Evolutionary conservation across 768 basidiomycete genomes (phyloP).

Genomic region (Trametes sanguinea): DNA sequence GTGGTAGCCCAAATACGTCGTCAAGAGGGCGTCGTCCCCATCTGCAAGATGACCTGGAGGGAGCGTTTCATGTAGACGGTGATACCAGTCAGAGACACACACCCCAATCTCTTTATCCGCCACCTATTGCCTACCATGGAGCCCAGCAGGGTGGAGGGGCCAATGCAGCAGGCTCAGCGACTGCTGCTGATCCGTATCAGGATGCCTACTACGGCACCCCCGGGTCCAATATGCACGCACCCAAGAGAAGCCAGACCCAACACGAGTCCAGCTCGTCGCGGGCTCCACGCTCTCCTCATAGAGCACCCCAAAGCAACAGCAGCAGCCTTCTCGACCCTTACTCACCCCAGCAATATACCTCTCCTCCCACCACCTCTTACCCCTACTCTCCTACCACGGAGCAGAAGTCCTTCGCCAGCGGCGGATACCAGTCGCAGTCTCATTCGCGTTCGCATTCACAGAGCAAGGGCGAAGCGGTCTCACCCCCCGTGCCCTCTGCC

Average conservation of each 20-base stretch:
- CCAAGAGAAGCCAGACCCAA: slow-evolving; percentile 57
- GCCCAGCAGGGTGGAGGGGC: slow-evolving; percentile 38
- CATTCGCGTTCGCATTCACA: slow-evolving; percentile 60
- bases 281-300: slow-evolving; percentile 62
- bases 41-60: slow-evolving; percentile 68
- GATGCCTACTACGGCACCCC: slow-evolving; percentile 60
- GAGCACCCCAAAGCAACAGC: slow-evolving; percentile 48
- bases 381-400: slow-evolving; percentile 43
- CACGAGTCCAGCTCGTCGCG: slow-evolving; percentile 55
- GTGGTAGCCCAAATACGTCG: slow-evolving; percentile 46
- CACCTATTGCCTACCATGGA: slow-evolving; percentile 60
- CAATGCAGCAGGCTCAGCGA: slow-evolving; percentile 37
- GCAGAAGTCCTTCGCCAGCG: slow-evolving; percentile 42
- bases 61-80: slow-evolving; percentile 45
- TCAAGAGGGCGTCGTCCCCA: slow-evolving; percentile 64
- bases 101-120: slow-evolving; percentile 52
- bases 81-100: slow-evolving; percentile 41
- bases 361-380: slow-evolving; percentile 61
- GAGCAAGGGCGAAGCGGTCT: slow-evolving; percentile 51
- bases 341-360: slow-evolving; percentile 63
- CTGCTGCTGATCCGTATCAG: slow-evolving; percentile 49
- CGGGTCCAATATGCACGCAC: slow-evolving; percentile 46
- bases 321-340: slow-evolving; percentile 68
- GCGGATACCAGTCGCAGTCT: slow-evolving; percentile 52
- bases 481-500: slow-evolving; percentile 46